These are phyloP conservation scores for Teratosphaeria destructans DNA, from an alignment of 2,329 filamentous ascomycete genomes.

Conservation along the genomic window DNA sequence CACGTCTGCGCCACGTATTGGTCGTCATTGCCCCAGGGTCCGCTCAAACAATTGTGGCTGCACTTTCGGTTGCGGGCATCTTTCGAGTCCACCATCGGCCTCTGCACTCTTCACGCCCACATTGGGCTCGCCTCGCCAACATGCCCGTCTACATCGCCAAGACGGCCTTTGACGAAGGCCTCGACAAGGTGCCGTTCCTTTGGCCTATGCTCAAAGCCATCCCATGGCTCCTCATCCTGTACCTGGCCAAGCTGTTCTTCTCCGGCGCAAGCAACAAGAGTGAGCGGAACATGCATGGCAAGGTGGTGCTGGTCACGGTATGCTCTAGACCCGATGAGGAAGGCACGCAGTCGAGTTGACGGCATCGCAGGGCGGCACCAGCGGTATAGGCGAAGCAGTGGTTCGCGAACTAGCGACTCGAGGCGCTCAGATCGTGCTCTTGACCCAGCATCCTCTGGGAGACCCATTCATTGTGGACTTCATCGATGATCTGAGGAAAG, in stretches of 20 bases:
- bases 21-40: neutral
- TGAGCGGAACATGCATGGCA: slow-evolving; percentile 82
- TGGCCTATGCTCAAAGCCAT: slow-evolving; percentile 37
- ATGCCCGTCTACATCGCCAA: slow-evolving; percentile 55
- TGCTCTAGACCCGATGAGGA: slow-evolving; percentile 7
- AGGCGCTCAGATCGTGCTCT: slow-evolving; percentile 81
- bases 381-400: slow-evolving; percentile 74
- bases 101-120: neutral
- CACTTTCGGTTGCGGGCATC: neutral
- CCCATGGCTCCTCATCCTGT: slow-evolving; percentile 43
- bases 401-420: slow-evolving; percentile 64
- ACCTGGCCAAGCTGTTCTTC: slow-evolving; percentile 62
- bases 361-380: slow-evolving; percentile 66
- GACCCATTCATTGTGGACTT: slow-evolving; percentile 89
- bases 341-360: neutral
- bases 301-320: slow-evolving; percentile 86
- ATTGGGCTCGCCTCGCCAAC: neutral
- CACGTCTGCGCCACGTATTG: neutral
- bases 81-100: neutral
- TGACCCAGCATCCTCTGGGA: slow-evolving; percentile 69
- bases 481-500: slow-evolving; percentile 72
- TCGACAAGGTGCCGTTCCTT: slow-evolving; percentile 34
- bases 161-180: slow-evolving; percentile 45
- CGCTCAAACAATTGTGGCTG: neutral
- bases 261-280: slow-evolving; percentile 63